Evolutionary conservation across 1,139 yeast species (phyloP).

Genomic region (Hansenula lynferdii): DNA sequence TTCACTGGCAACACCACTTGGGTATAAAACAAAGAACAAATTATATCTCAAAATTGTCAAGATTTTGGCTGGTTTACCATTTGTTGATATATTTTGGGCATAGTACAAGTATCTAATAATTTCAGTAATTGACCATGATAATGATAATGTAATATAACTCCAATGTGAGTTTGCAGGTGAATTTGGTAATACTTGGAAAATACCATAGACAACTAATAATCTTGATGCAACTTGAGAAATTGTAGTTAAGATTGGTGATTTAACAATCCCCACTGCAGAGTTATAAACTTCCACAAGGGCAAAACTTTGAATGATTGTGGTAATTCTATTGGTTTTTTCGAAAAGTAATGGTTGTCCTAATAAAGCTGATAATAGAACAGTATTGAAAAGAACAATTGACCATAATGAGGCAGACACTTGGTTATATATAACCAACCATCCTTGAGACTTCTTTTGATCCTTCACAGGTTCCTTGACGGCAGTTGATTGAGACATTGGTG

Average conservation of each 20-base stretch:
- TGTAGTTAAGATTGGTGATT: slow-evolving; percentile 82
- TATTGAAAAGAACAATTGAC: slow-evolving; percentile 51
- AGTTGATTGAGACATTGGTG: too few relatives aligned
- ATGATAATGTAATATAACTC: slow-evolving; percentile 59
- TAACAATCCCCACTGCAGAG: slow-evolving; percentile 71
- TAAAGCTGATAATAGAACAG: slow-evolving; percentile 32
- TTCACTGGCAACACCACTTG: slow-evolving; percentile 88
- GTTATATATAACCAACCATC: slow-evolving; percentile 46
- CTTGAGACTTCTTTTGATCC: background rate
- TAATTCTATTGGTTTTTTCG: slow-evolving; percentile 51
- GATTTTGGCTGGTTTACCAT: slow-evolving; percentile 53
- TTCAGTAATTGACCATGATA: slow-evolving; percentile 93
- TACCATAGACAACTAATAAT: slow-evolving; percentile 77
- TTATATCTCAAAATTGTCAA: slow-evolving; percentile 79
- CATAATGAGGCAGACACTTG: slow-evolving; percentile 63
- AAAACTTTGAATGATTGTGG: slow-evolving; percentile 71
- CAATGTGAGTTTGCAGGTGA: slow-evolving; percentile 55
- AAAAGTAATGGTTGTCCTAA: slow-evolving; percentile 58
- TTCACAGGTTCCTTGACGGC: background rate
- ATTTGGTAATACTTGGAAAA: slow-evolving; percentile 67
- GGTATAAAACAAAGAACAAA: slow-evolving; percentile 77
- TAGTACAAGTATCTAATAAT: slow-evolving; percentile 83
- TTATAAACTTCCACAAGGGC: slow-evolving; percentile 83
- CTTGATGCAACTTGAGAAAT: slow-evolving; percentile 85
- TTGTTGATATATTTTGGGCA: slow-evolving; percentile 57